phyloP scores from a whole-genome alignment of 1,284 basidiomycete species.

The Ceratobasidium sp. region DNA sequence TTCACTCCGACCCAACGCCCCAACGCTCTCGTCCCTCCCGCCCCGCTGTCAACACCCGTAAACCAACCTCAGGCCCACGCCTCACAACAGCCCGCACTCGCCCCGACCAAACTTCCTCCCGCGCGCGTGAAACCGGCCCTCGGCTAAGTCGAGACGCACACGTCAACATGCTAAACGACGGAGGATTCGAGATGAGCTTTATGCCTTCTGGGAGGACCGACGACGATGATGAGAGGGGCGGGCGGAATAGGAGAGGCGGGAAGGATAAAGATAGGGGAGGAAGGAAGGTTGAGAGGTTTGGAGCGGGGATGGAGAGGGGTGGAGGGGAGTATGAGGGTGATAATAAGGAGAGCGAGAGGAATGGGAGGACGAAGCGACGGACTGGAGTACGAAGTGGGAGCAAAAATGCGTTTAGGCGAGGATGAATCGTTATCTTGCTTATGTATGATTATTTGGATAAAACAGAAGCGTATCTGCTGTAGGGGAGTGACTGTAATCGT shows the following conservation, averaged over 20 bases:
- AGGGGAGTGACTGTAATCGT: too few relatives aligned
- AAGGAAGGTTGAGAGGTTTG: conserved; percentile 83
- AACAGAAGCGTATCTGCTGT: too few relatives aligned
- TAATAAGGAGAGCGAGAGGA: conserved; percentile 64
- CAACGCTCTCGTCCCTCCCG: conserved; percentile 47
- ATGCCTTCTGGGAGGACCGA: conserved; percentile 47
- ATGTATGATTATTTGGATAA: background rate
- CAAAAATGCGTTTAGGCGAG: conserved; percentile 80
- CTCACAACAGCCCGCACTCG: conserved; percentile 66
- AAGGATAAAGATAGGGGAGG: conserved; percentile 57
- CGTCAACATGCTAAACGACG: conserved; percentile 46
- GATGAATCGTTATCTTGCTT: conserved; percentile 7
- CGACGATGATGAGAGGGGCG: conserved; percentile 53
- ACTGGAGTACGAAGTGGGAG: conserved; percentile 85
- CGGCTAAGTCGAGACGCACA: conserved; percentile 43
- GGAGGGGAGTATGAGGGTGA: conserved; percentile 67
- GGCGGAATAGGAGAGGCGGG: conserved; percentile 55
- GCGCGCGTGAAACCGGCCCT: background rate
- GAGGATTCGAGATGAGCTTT: conserved; percentile 47
- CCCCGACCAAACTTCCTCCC: conserved; percentile 48
- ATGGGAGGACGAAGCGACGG: conserved; percentile 78
- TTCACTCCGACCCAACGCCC: conserved; percentile 35
- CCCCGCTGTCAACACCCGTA: conserved; percentile 53
- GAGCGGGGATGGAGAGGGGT: conserved; percentile 87
- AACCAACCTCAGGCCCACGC: conserved; percentile 58